Evolutionary conservation across 2,329 filamentous ascomycete species (phyloP), one percentile per base, ranked within the genome.

Genomic region (Metarhizium guizhouense): DNA sequence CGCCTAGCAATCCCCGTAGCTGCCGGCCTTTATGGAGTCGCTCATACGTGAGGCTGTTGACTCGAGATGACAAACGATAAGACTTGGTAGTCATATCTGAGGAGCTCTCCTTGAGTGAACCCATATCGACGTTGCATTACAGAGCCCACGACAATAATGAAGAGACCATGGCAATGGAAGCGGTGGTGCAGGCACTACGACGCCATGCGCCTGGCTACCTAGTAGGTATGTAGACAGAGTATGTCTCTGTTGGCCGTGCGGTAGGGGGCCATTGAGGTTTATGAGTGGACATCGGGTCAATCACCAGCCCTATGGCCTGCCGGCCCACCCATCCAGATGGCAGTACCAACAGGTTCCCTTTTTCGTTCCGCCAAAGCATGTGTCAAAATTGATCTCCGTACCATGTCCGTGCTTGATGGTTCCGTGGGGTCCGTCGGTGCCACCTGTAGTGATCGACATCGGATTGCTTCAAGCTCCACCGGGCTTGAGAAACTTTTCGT

Each of bases 41-140:
- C 54, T 63, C 60, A 32, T 58, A 61, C 14, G 59, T 54, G 56
- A 61, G 60, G 68, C 55, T 56, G 18, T 51, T 49, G 3, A 51
- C n/a, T 38, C 55, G 53, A 2, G 51, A 34, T 16, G 45, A n/a
- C 14, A 55, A 29, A 14, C 49, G 53, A 7, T 45, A 54, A 29
- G 53, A 16, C 47, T 40, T 40, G 50, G 42, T 29, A 4, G 51
- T 51, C 50, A 45, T 47, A 29, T 55, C 53, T 16, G 42, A 50
- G 48, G n/a, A 20, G 53, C 18, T 45, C 5, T 57, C 29, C 16
- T 38, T 47, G 36, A 16, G 16, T 4, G 52, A 45, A 14, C 53
- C 40, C 54, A 56, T 56, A 34, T 30, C 16, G 45, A 48, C 7
- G 45, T 45, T 11, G 42, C 7, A 4, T 48, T 16, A 48, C 45